Evolutionary conservation across 1,284 basidiomycete genomes (phyloP).

Genomic region (Neolentinus lepideus): DNA sequence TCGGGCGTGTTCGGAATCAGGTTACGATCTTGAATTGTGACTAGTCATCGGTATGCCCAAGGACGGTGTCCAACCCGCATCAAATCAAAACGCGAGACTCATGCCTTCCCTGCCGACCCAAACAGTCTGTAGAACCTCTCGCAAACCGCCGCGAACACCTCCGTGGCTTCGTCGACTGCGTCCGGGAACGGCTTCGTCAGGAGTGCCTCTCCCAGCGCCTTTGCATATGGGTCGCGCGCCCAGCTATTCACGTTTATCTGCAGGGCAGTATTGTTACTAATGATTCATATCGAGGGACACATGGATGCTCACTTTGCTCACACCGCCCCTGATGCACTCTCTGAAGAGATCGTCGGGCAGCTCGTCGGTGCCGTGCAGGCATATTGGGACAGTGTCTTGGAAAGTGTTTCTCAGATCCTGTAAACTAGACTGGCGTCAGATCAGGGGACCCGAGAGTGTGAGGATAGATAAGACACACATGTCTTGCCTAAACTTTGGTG

Average conservation of each 20-base stretch:
- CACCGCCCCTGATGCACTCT: constrained; percentile 38
- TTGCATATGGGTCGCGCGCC: constrained; percentile 38
- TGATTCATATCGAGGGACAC: background rate
- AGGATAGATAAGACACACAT: too few species aligned
- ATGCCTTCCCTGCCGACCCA: constrained; percentile 31
- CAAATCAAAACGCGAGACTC: too few species aligned
- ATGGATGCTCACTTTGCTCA: constrained; percentile 29
- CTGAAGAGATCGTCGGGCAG: constrained; percentile 35
- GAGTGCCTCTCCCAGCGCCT: constrained; percentile 24
- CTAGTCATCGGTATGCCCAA: too few species aligned
- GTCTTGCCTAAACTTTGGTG: constrained; percentile 37
- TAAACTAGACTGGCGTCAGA: constrained; percentile 20
- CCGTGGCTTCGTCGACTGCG: constrained; percentile 37
- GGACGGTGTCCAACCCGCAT: too few species aligned
- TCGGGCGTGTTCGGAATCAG: too few species aligned
- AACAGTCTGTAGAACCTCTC: constrained; percentile 35
- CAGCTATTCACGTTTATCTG: constrained; percentile 44
- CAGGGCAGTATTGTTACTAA: background rate
- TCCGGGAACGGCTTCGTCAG: constrained; percentile 35
- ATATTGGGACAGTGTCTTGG: constrained; percentile 28
- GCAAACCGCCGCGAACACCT: constrained; percentile 33
- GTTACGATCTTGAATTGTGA: too few species aligned
- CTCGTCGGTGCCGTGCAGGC: constrained; percentile 39
- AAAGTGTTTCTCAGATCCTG: constrained; percentile 29
- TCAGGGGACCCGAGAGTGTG: background rate